Percentiles rank a stretch among this genome's conserved stretches.
phyloP scores from a whole-genome alignment of 2,329 filamentous ascomycete species.

The Penicillium freii region DNA sequence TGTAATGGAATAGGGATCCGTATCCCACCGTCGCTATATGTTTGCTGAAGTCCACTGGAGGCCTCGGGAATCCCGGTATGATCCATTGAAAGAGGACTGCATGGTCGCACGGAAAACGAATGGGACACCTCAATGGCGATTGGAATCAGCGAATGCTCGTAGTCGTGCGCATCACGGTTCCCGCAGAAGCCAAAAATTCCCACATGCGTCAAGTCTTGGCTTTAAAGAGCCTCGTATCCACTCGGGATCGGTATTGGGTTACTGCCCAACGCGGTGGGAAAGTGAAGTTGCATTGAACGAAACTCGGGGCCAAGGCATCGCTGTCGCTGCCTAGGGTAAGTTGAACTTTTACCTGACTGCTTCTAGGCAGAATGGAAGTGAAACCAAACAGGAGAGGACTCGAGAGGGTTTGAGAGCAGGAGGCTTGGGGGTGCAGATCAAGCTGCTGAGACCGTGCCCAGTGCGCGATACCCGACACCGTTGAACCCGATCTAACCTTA shows the following conservation, averaged over 20 bases:
- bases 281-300: not conserved
- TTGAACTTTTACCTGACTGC: not conserved
- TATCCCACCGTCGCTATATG: not conserved
- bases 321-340: not conserved
- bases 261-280: not conserved
- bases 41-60: not conserved
- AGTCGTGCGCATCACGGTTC: not conserved
- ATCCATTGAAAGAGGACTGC: not conserved
- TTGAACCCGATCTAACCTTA: slow-evolving; percentile 3
- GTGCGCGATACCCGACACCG: slow-evolving; percentile 3
- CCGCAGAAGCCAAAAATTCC: not conserved
- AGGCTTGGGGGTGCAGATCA: not conserved
- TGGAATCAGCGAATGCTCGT: not conserved
- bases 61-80: not conserved
- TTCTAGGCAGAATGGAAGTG: not conserved
- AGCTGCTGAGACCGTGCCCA: not conserved
- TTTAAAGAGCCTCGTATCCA: not conserved
- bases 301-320: not conserved
- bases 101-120: not conserved
- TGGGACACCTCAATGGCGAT: not conserved
- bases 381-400: not conserved
- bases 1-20: not conserved
- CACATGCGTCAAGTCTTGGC: not conserved
- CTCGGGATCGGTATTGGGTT: not conserved
- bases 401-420: not conserved